These are phyloP conservation scores for Plasmodium gallinaceum DNA, from an alignment of 169 alveolate species.

Conservation along the genomic window DNA sequence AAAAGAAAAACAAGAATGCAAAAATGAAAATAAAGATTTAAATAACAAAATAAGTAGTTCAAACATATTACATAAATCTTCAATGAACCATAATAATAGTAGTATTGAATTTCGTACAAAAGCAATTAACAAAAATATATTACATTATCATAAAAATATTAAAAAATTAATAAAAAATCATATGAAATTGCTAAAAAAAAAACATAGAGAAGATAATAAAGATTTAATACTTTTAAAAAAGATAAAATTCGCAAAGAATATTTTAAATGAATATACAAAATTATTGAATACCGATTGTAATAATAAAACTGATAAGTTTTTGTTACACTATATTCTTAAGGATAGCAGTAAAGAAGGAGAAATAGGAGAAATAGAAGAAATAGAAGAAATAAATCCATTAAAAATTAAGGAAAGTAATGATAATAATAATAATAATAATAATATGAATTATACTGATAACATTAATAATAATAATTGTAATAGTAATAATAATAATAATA, in stretches of 20 bases:
- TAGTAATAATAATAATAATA: background rate
- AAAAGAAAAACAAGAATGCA: slow-evolving; percentile 1
- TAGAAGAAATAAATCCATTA: background rate
- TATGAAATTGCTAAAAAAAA: slow-evolving; percentile 9
- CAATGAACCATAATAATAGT: background rate
- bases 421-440: too few species aligned
- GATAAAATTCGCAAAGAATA: slow-evolving; percentile 46
- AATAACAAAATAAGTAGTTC: background rate
- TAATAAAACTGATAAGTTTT: background rate
- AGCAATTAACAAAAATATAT: slow-evolving; percentile 8
- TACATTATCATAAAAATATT: slow-evolving; percentile 17
- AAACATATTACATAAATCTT: background rate
- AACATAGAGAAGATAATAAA: slow-evolving; percentile 10
- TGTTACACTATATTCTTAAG: slow-evolving; percentile 6
- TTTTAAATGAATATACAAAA: slow-evolving; percentile 20
- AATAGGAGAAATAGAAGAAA: background rate
- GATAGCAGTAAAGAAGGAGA: background rate
- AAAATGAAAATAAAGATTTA: background rate
- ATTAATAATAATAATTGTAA: background rate
- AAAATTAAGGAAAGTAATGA: too few species aligned
- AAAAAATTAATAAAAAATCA: slow-evolving; percentile 15
- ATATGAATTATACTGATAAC: too few species aligned
- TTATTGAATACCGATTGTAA: background rate
- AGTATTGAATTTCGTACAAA: background rate
- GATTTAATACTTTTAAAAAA: slow-evolving; percentile 25